Conservation (phyloP, 139 green algal species). For the Klebsormidium nitens region DNA sequence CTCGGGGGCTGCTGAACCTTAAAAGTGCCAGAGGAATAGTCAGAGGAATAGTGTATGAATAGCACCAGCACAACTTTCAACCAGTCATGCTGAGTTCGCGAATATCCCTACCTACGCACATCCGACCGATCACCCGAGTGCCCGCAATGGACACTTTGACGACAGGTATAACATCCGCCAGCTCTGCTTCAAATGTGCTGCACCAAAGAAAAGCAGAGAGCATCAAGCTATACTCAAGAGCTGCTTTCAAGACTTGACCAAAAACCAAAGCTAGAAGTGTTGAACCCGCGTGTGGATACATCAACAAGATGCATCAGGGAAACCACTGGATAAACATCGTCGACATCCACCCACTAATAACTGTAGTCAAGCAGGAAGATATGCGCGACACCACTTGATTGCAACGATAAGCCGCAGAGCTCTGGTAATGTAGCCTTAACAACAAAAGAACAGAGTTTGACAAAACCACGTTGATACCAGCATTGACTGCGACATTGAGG, state of each 20-base stretch:
- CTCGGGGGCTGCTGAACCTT: background rate
- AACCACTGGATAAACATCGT: background rate
- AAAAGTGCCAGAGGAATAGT: background rate
- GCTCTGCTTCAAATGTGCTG: conserved; percentile 94
- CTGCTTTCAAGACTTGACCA: background rate
- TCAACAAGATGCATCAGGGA: background rate
- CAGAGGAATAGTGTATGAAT: too few species aligned
- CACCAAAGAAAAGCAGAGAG: background rate
- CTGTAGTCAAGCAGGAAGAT: too few species aligned
- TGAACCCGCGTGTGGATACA: background rate
- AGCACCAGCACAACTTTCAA: background rate
- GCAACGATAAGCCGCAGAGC: too few species aligned
- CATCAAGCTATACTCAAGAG: background rate
- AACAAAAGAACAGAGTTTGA: too few species aligned
- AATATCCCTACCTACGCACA: conserved; percentile 48
- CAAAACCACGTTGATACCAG: background rate
- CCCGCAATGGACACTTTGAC: conserved; percentile 88
- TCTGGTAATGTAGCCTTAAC: too few species aligned
- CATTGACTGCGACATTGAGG: background rate
- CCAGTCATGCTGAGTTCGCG: background rate
- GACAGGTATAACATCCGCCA: conserved; percentile 94
- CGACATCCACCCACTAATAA: background rate
- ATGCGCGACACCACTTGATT: too few species aligned
- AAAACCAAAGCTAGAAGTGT: background rate
- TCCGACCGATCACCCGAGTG: conserved; percentile 87